A percentile compares a stretch with the other conserved stretches of the same genome.
Evolutionary conservation across 2,329 filamentous ascomycete genomes (phyloP).

Genomic region (Ciborinia camelliae): DNA sequence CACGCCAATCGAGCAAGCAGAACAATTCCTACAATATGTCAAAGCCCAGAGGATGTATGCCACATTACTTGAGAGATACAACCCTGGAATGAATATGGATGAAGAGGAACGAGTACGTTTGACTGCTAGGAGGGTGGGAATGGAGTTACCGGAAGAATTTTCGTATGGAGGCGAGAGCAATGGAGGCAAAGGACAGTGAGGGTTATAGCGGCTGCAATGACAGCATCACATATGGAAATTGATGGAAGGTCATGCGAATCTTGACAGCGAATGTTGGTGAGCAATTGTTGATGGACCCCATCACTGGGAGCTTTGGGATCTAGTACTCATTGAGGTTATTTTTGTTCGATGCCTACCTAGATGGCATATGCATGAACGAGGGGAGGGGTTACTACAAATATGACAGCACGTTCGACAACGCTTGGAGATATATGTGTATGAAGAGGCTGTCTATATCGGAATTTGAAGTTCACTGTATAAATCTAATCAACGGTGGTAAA

Average conservation of each 20-base stretch:
- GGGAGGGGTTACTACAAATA: neutral
- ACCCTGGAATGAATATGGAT: constrained; percentile 85
- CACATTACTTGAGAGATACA: constrained; percentile 83
- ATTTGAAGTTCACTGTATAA: neutral
- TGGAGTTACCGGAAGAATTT: constrained; percentile 75
- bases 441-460: neutral
- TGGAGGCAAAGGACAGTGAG: constrained; percentile 15
- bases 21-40: constrained; percentile 77
- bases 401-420: neutral
- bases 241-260: neutral
- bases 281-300: neutral
- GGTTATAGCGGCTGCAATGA: neutral
- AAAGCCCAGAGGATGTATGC: constrained; percentile 82
- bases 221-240: neutral
- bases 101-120: constrained; percentile 80
- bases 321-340: neutral
- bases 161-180: constrained; percentile 12
- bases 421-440: neutral
- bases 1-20: constrained; percentile 50
- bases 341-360: neutral
- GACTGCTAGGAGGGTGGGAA: constrained; percentile 82
- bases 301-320: neutral
- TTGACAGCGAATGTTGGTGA: neutral
- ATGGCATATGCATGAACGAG: neutral
- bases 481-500: neutral